These are phyloP conservation scores for Chaetomium sp. DNA, from an alignment of 2,329 filamentous ascomycete genomes.

Conservation along the genomic window DNA sequence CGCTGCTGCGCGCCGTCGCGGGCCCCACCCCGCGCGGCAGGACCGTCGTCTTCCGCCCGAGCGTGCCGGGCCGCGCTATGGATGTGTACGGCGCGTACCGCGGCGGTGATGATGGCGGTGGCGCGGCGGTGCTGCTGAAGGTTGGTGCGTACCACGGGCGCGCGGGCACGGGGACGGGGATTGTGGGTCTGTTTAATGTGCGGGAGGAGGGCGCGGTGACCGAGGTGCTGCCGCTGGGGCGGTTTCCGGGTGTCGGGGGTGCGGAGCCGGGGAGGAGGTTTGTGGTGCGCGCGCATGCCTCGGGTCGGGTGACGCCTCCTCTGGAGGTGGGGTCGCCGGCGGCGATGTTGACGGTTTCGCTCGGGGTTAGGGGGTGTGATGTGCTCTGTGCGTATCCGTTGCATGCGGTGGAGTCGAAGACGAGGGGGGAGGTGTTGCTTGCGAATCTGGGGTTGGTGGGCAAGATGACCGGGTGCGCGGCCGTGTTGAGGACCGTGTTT, in stretches of 20 bases:
- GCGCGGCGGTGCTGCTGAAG: constrained; percentile 63
- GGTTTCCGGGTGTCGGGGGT: constrained; percentile 70
- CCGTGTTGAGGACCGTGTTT: constrained; percentile 65
- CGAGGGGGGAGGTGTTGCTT: constrained; percentile 51
- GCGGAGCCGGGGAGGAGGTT: constrained; percentile 52
- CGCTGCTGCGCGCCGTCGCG: constrained; percentile 78
- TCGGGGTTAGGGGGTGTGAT: constrained; percentile 72
- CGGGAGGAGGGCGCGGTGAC: constrained; percentile 53
- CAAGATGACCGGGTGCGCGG: constrained; percentile 89
- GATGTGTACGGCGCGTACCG: constrained; percentile 74
- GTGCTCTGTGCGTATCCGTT: constrained; percentile 77
- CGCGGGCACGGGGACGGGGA: constrained; percentile 68
- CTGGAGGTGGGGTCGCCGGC: constrained; percentile 48
- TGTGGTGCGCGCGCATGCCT: constrained; percentile 71
- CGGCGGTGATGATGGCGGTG: neutral
- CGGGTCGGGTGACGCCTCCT: constrained; percentile 61
- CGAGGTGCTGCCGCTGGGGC: constrained; percentile 69
- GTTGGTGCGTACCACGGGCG: constrained; percentile 75
- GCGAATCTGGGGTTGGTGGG: constrained; percentile 76
- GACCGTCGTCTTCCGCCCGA: constrained; percentile 80
- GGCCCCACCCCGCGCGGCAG: constrained; percentile 70
- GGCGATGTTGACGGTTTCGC: constrained; percentile 61
- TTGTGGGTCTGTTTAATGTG: constrained; percentile 86
- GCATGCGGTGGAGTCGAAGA: constrained; percentile 54
- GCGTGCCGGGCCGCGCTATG: constrained; percentile 69